Conservation (phyloP, 495 filamentous ascomycete species). For the Xylaria cubensis region DNA sequence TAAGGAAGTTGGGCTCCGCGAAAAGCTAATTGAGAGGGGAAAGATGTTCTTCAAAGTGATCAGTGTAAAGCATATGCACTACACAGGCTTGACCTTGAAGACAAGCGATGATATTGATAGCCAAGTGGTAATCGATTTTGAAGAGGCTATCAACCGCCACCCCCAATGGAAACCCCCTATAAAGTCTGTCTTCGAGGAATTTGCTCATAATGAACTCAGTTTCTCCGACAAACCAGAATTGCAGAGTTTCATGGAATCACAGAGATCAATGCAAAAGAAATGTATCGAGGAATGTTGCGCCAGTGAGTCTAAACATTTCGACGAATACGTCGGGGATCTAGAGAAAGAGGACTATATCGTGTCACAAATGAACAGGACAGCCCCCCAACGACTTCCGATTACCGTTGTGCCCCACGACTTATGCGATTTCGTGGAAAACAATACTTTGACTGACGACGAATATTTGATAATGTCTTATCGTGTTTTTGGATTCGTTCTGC, state of each 20-base stretch:
- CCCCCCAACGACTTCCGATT: conserved; percentile 19
- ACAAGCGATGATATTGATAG: conserved; percentile 49
- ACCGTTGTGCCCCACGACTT: neutral
- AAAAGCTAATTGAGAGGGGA: conserved; percentile 42
- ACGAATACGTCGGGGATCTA: conserved; percentile 42
- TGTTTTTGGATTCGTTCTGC: conserved; percentile 52
- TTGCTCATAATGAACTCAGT: conserved; percentile 8
- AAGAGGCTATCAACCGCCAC: conserved; percentile 40
- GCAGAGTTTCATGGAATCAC: neutral
- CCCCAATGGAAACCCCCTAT: neutral
- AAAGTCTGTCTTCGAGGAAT: conserved; percentile 23
- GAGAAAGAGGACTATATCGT: conserved; percentile 41
- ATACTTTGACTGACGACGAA: conserved; percentile 40
- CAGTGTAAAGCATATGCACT: conserved; percentile 43
- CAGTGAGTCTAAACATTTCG: conserved; percentile 35
- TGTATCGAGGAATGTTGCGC: conserved; percentile 37
- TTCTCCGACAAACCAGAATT: neutral
- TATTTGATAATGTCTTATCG: conserved; percentile 49
- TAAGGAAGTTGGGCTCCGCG: conserved; percentile 20
- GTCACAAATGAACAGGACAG: conserved; percentile 28
- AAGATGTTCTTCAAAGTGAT: conserved; percentile 42
- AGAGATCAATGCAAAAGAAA: neutral
- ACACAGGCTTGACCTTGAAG: conserved; percentile 40
- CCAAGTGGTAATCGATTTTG: conserved; percentile 54
- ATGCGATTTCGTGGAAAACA: neutral